These are phyloP conservation scores for Entomortierella lignicola DNA, from an alignment of 192 early-diverging fungal genomes.

Conservation along the genomic window DNA sequence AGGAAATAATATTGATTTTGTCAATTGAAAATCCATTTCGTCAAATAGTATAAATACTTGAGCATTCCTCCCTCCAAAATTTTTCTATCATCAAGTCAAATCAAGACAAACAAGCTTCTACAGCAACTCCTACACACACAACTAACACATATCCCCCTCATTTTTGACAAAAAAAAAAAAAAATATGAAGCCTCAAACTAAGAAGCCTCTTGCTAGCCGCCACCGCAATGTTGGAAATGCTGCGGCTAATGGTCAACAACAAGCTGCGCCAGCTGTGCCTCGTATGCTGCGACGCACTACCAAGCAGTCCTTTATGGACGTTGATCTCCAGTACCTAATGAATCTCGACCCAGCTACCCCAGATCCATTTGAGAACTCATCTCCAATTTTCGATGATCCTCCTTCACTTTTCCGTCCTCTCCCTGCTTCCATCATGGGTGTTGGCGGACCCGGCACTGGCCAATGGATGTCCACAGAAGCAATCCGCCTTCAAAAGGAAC, in stretches of 20 bases:
- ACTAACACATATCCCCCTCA: not conserved
- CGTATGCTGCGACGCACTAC: conserved; percentile 45
- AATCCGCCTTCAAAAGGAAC: conserved; percentile 39
- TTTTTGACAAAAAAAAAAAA: not conserved
- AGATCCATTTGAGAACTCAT: conserved; percentile 51
- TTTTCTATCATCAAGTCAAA: not conserved
- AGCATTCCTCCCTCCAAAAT: not conserved
- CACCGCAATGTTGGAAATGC: conserved; percentile 17
- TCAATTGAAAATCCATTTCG: too few relatives aligned
- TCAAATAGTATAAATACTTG: not conserved
- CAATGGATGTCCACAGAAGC: conserved; percentile 45
- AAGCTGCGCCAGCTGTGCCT: conserved; percentile 26
- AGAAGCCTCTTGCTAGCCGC: conserved; percentile 50
- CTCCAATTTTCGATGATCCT: conserved; percentile 42
- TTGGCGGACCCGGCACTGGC: not conserved
- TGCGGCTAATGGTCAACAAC: conserved; percentile 2
- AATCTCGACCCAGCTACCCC: conserved; percentile 34
- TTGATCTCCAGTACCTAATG: conserved; percentile 52
- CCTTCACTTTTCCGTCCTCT: conserved; percentile 51
- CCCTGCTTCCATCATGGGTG: conserved; percentile 11
- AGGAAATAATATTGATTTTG: too few relatives aligned
- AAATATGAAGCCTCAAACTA: conserved; percentile 34
- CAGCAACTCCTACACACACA: not conserved
- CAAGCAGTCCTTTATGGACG: conserved; percentile 54
- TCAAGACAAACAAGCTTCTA: not conserved